Evolutionary conservation across 2,329 filamentous ascomycete species (phyloP).

Genomic region (Diaporthe humulicola): DNA sequence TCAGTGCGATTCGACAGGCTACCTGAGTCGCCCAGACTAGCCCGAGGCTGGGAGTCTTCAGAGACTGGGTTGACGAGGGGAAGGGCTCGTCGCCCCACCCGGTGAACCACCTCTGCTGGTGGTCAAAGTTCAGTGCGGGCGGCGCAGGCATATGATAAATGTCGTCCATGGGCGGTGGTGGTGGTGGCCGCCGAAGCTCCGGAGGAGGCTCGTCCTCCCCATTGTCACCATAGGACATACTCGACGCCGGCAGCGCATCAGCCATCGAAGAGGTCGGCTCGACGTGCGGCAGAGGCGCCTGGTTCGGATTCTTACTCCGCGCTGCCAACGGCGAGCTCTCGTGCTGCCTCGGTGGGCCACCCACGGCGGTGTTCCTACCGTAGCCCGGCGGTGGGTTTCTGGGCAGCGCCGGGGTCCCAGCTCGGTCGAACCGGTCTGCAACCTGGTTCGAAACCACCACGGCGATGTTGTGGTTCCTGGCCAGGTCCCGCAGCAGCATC

Average conservation of each 20-base stretch:
- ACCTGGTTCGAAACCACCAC: constrained; percentile 97
- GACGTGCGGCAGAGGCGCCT: constrained; percentile 45
- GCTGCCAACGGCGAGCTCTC: constrained; percentile 61
- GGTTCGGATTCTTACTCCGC: constrained; percentile 53
- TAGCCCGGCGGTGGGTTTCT: constrained; percentile 38
- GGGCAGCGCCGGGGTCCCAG: constrained; percentile 39
- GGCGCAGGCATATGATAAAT: constrained; percentile 29
- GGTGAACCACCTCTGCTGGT: constrained; percentile 95
- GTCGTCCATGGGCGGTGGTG: constrained; percentile 30
- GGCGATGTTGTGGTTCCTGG: constrained; percentile 80
- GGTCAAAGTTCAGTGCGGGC: constrained; percentile 78
- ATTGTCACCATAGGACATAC: constrained; percentile 46
- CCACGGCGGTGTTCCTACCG: constrained; percentile 18
- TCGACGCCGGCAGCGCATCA: constrained; percentile 50
- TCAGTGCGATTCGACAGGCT: constrained; percentile 82
- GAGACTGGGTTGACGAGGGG: constrained; percentile 56
- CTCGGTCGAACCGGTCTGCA: constrained; percentile 79
- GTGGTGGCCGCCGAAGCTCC: constrained; percentile 13
- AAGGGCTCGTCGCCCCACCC: constrained; percentile 85
- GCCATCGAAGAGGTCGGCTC: constrained; percentile 58
- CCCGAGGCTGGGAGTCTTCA: constrained; percentile 90
- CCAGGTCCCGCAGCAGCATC: constrained; percentile 80
- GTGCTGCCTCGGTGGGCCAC: background rate
- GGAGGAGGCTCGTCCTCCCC: constrained; percentile 39
- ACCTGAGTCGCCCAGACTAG: constrained; percentile 94